Evolutionary conservation across 768 basidiomycete species (phyloP), one percentile per base, ranked within the genome.

Genomic region (Mrakia blollopis): DNA sequence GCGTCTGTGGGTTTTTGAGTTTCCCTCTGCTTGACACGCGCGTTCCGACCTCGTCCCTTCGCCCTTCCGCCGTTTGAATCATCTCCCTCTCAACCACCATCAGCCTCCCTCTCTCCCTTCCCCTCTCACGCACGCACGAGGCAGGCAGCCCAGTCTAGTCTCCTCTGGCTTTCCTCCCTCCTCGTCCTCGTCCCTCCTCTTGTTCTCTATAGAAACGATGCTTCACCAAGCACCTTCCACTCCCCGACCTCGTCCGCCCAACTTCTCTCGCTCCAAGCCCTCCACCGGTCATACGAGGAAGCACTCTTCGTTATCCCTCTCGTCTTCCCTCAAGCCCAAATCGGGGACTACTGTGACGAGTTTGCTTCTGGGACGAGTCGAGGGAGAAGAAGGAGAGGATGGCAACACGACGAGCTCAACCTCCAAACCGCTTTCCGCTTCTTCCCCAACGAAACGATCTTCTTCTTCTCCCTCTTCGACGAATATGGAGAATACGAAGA

Each of bases 171-270:
- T 44, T 9, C n/a, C 28, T 14, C 23, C 50, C 18, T n/a, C 57
- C 25, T 57, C 57, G n/a, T 57, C 57, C 25, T 57, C 57, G 9
- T 11, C n/a, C 25, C 23, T 57, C 23, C 52, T 18, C 52, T 52
- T 52, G 52, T n/a, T 57, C 57, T n/a, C n/a, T n/a, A n/a, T n/a
- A n/a, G n/a, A n/a, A 13, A 25, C 4, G 6, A 57, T 57, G 57
- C 32, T 32, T 65, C 63, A 65, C 23, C 63, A 65, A 11, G 23
- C 67, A 4, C 73, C 73, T 16, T 54, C 41, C 14, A 71, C 75
- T 18, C 75, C 75, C 35, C 68, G 75, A 6, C 75, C 75, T 28
- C 75, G 75, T 11, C 75, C 75, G 8, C 75, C 75, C n/a, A 37
- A 18, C 41, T 67, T 74, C 73, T 28, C 25, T 16, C 61, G 73